Percentiles rank a stretch among this genome's conserved stretches.
These are phyloP conservation scores for Pseudogymnoascus sp. DNA, from an alignment of 2,329 filamentous ascomycete genomes.

Conservation along the genomic window DNA sequence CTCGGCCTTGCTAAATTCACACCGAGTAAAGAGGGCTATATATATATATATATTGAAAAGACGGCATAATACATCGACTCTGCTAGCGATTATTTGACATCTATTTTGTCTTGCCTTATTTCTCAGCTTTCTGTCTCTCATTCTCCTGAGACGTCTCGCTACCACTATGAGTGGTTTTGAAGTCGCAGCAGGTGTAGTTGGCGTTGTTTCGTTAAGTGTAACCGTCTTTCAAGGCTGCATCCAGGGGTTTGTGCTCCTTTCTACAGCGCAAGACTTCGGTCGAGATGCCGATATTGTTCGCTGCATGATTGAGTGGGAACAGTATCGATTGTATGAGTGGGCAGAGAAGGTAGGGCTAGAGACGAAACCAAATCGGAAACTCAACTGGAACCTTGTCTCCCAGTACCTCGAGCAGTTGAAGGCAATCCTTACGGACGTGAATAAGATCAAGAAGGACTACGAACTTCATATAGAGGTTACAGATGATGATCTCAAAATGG, in stretches of 20 bases:
- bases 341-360: slow-evolving; percentile 12
- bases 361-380: slow-evolving; percentile 12
- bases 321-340: slow-evolving; percentile 14
- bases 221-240: slow-evolving; percentile 14
- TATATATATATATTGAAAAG: background rate
- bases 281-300: slow-evolving; percentile 13
- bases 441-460: slow-evolving; percentile 17
- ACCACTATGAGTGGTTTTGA: slow-evolving; percentile 11
- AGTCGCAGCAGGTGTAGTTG: slow-evolving; percentile 12
- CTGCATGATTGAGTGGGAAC: slow-evolving; percentile 13
- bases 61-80: background rate
- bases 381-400: slow-evolving; percentile 17
- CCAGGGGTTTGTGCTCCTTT: slow-evolving; percentile 15
- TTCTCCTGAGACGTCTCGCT: background rate
- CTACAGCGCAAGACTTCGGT: slow-evolving; percentile 15
- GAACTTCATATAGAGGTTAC: slow-evolving; percentile 12
- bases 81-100: background rate
- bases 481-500: slow-evolving; percentile 7
- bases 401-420: slow-evolving; percentile 14
- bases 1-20: background rate
- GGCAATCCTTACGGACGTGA: slow-evolving; percentile 13
- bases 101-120: background rate
- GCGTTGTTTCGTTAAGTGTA: slow-evolving; percentile 13
- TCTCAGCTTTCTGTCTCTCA: background rate
- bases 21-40: no score